Base-by-base conservation (phyloP, 495 filamentous ascomycete genomes). In the Penicillium turbatum region DNA sequence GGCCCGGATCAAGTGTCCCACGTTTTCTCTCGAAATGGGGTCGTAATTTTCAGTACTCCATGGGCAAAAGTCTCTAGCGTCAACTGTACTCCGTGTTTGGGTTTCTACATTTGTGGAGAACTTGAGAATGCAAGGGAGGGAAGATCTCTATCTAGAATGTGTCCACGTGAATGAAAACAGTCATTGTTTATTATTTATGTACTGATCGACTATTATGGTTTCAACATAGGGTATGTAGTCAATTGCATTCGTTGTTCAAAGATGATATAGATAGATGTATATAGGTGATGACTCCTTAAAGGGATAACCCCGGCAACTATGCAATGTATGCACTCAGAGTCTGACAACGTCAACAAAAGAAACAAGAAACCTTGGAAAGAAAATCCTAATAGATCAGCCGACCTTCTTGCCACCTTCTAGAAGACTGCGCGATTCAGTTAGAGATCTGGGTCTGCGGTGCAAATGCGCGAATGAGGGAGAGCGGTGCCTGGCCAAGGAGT, bases 1-100 rank as follows among this genome's bases (percentile, higher is more conserved):
- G 68, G 67, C 68, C 68, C 70, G 61, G 68, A 73, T 73, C 63
- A 65, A 50, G 51, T 46, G 59, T 64, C 64, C 64, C 61, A 62
- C 59, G 54, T 58, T 63, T 63, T 54, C 12, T 35, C 31, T 46
- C 54, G 56, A 57, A 41, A 58, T 64, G 56, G 59, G 62, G 58
- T 52, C 57, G 55, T 56, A 62, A 66, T 62, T 60, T 66, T 64
- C 51, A 45, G 43, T 17, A 48, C 60, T 63, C 60, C 60, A 63
- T 56, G 60, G 62, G 56, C 59, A 57, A n/a, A 26, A 27, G n/a
- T 15, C 21, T 43, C 40, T 51, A 43, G 48, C 38, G 48, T 13
- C 29, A 42, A 24, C 2, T 48, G 51, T 48, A 50, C 56, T 59
- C 60, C 54, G 51, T 59, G 49, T 56, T 51, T 54, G 49, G 56